Percentiles rank a stretch among this genome's conserved stretches.
Conservation (phyloP, 805 yeast genomes). For the Kockiozyma suomiensis region DNA sequence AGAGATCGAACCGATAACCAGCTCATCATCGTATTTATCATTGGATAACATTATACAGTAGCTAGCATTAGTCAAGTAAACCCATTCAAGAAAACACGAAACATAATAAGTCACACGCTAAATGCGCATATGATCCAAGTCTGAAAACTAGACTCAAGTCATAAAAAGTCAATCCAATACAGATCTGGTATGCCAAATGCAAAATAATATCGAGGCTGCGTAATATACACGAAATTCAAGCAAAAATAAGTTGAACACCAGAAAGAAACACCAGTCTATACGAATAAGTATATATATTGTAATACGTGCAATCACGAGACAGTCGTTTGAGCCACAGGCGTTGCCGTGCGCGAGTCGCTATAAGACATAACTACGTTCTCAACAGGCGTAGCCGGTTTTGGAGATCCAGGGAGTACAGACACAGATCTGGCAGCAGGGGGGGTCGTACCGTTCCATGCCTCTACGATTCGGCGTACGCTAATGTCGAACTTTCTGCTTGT, state of each 20-base stretch:
- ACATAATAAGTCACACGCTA: too few relatives aligned
- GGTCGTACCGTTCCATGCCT: conserved; percentile 32
- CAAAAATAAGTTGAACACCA: too few relatives aligned
- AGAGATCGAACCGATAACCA: not conserved
- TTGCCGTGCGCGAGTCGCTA: conserved; percentile 15
- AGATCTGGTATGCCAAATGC: too few relatives aligned
- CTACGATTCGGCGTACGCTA: conserved; percentile 27
- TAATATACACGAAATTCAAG: too few relatives aligned
- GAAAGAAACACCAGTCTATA: not conserved
- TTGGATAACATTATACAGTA: too few relatives aligned
- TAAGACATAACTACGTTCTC: conserved; percentile 13
- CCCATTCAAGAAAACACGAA: too few relatives aligned
- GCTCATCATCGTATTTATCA: too few relatives aligned
- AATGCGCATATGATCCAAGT: too few relatives aligned
- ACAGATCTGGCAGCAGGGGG: not conserved
- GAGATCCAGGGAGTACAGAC: not conserved
- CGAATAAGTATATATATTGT: not conserved
- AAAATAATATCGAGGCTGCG: too few relatives aligned
- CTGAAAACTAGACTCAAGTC: too few relatives aligned
- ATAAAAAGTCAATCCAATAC: too few relatives aligned
- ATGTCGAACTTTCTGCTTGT: conserved; percentile 26
- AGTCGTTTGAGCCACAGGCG: not conserved
- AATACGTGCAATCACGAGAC: not conserved
- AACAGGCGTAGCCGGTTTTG: not conserved
- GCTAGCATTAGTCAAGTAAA: too few relatives aligned